Evolutionary conservation across 1,284 basidiomycete genomes (phyloP), one percentile per base, ranked within the genome.

Genomic region (Trametes polyzona): DNA sequence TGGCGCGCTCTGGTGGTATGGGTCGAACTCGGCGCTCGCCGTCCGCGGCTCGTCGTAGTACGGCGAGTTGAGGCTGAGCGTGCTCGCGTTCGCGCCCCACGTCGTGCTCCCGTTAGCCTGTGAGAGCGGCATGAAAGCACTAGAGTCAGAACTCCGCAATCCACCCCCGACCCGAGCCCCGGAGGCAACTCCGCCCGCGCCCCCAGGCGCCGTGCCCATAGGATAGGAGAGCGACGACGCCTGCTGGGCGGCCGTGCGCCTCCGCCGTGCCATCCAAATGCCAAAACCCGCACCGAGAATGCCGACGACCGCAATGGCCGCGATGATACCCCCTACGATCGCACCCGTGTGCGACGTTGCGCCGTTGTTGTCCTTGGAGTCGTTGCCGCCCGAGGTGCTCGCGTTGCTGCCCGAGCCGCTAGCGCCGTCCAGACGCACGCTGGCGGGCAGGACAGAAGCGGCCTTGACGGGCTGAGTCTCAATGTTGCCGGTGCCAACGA

Each of bases 401-500:
- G 36, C 61, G 47, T 44, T 58, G 55, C 64, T 64, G 42, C 59
- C 67, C 0, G 55, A 56, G 35, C 59, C 64, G 37, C 69, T 41
- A 0, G 56, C 82, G 21, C 71, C 73, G 48, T 76, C 73, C 12
- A 76, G 68, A 21, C 72, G 74, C 17, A 81, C 73, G 60, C 67
- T 83, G 5, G 69, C 66, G 1, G 92, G 92, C 9, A 95, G 80
- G 3, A 70, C 69, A 8, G 76, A 74, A 6, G 73, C 78, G 0
- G 75, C 64, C 6, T 67, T 58, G 0, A 77, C 76, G 0, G 87
- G 79, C 69, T 96, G 93, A 0, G 73, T 71, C 42, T 84, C 92
- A 29, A 96, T 78, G 61, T 85, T 75, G 24, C 94, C 93, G 59
- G 78, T 87, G n/a, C 95, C 95, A 40, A 95, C 80, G 63, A 83